Evolutionary conservation across 768 basidiomycete species (phyloP).

Genomic region (Agrocybe chaxingu): DNA sequence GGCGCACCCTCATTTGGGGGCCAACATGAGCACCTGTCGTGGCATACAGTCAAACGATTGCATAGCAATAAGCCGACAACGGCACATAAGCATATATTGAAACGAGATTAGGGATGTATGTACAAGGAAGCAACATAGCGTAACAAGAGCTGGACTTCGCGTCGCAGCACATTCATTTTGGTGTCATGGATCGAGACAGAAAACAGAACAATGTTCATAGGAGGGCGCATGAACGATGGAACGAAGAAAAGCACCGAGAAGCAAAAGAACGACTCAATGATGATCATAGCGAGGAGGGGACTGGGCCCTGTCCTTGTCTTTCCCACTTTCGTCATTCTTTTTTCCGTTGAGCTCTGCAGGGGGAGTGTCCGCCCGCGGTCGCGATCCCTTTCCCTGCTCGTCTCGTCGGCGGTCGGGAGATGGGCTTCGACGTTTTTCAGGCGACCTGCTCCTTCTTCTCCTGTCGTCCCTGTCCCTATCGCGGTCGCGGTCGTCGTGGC

Average conservation of each 20-base stretch:
- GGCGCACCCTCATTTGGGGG: too few relatives aligned
- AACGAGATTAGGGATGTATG: slow-evolving; percentile 9
- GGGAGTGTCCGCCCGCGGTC: slow-evolving; percentile 42
- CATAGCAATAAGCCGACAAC: slow-evolving; percentile 14
- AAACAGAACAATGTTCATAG: not conserved
- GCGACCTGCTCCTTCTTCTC: slow-evolving; percentile 19
- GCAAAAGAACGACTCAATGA: slow-evolving; percentile 27
- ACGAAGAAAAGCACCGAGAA: slow-evolving; percentile 1
- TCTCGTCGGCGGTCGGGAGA: slow-evolving; percentile 18
- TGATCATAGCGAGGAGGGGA: slow-evolving; percentile 54
- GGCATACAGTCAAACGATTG: not conserved
- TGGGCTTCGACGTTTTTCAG: slow-evolving; percentile 20
- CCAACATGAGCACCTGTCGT: too few relatives aligned
- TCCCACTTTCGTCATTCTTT: slow-evolving; percentile 14
- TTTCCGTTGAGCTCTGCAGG: slow-evolving; percentile 12
- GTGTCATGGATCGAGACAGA: not conserved
- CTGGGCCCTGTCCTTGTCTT: slow-evolving; percentile 51
- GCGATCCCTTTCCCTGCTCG: slow-evolving; percentile 23
- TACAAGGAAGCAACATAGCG: slow-evolving; percentile 11
- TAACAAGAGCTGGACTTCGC: not conserved
- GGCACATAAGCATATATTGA: slow-evolving; percentile 22
- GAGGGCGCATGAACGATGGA: not conserved
- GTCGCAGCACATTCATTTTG: not conserved
- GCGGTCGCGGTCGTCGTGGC: slow-evolving; percentile 24
- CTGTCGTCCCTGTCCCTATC: slow-evolving; percentile 23